Conservation (phyloP, 352 stramenopile species). For the Phytophthora aleatoria region DNA sequence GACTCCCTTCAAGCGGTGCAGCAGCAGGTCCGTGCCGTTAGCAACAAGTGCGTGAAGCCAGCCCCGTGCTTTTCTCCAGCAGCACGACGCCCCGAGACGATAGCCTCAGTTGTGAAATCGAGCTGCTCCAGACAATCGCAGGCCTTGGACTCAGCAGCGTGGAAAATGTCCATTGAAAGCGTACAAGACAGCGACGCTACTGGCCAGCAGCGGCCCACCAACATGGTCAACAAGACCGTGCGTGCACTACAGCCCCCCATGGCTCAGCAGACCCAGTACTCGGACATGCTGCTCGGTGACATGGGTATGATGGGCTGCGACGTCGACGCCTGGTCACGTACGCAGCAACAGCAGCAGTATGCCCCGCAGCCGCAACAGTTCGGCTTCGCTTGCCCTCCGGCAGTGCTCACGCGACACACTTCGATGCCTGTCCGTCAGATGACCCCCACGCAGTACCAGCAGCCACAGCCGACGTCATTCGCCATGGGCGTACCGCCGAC, state of each 20-base stretch:
- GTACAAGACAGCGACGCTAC: constrained; percentile 25
- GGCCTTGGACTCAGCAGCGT: not conserved
- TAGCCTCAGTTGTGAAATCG: constrained; percentile 41
- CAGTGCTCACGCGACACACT: constrained; percentile 67
- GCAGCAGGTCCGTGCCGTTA: constrained; percentile 23
- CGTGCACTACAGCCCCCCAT: constrained; percentile 20
- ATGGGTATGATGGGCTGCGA: constrained; percentile 76
- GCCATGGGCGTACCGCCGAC: constrained; percentile 40
- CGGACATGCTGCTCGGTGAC: constrained; percentile 64
- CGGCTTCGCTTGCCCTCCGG: constrained; percentile 50
- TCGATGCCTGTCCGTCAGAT: constrained; percentile 65
- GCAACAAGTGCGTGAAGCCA: constrained; percentile 25
- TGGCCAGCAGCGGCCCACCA: constrained; percentile 11
- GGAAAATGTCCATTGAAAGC: constrained; percentile 56
- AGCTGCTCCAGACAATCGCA: constrained; percentile 17
- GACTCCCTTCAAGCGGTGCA: constrained; percentile 36
- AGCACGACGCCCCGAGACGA: constrained; percentile 19
- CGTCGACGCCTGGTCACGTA: constrained; percentile 58
- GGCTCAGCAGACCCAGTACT: constrained; percentile 33
- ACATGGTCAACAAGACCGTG: constrained; percentile 18
- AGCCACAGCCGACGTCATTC: constrained; percentile 29
- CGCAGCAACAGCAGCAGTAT: constrained; percentile 42
- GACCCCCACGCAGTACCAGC: constrained; percentile 26
- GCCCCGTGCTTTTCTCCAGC: constrained; percentile 11
- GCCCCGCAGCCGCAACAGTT: constrained; percentile 32